phyloP scores from a whole-genome alignment of 305 asterid species.

The Plantago coronopus region DNA sequence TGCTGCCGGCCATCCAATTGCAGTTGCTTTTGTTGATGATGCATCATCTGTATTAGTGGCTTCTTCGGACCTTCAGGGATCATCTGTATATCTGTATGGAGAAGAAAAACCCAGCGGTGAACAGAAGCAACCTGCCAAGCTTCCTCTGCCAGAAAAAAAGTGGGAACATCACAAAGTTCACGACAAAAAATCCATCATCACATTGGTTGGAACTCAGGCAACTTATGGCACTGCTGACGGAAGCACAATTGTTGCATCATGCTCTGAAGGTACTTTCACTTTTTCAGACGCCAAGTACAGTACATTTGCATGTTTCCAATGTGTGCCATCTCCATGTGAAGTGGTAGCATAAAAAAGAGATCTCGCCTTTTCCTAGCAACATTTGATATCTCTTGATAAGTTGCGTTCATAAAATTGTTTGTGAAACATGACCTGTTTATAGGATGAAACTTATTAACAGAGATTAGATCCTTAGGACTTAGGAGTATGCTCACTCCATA shows the following conservation, averaged over 20 bases:
- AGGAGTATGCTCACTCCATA: no score
- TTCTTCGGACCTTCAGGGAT: conserved; percentile 63
- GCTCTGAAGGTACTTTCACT: conserved; percentile 99
- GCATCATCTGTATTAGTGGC: conserved; percentile 80
- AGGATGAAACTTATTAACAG: no score
- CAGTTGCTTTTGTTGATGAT: conserved; percentile 74
- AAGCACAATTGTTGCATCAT: conserved; percentile 64
- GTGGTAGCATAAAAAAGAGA: no score
- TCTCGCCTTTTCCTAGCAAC: neutral
- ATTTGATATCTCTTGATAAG: no score
- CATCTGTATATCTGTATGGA: conserved; percentile 85
- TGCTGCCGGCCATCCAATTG: conserved; percentile 85
- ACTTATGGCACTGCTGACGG: conserved; percentile 95
- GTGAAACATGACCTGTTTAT: no score
- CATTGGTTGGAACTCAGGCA: conserved; percentile 74
- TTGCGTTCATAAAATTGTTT: no score
- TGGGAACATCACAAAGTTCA: conserved; percentile 91
- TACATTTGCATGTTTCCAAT: no score
- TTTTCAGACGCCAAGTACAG: conserved; percentile 12
- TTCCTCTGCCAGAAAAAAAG: conserved; percentile 84
- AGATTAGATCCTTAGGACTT: no score
- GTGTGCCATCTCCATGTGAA: neutral
- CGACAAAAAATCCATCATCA: conserved; percentile 66
- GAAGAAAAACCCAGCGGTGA: conserved; percentile 68
- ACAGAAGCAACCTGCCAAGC: conserved; percentile 70